Evolutionary conservation across 2,329 filamentous ascomycete species (phyloP).

Genomic region (Didymella sp.): DNA sequence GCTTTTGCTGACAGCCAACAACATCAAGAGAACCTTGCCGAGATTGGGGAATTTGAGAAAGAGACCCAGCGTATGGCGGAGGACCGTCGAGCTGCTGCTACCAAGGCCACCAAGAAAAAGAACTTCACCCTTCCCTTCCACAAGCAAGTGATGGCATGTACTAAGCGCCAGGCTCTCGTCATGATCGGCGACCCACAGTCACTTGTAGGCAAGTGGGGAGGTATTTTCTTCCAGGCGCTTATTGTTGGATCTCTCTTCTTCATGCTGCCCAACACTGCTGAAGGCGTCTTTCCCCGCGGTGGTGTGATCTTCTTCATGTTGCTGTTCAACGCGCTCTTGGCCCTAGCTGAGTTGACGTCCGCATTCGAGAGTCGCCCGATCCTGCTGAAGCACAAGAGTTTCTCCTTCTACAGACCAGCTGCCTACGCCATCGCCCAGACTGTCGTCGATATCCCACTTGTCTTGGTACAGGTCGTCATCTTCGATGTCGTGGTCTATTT

Average conservation of each 20-base stretch:
- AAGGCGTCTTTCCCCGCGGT: constrained; percentile 65
- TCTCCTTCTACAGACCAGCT: constrained; percentile 70
- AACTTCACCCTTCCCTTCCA: constrained; percentile 51
- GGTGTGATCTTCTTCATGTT: constrained; percentile 69
- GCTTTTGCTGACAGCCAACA: constrained; percentile 49
- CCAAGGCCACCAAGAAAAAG: constrained; percentile 51
- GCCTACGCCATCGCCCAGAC: constrained; percentile 67
- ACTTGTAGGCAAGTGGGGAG: constrained; percentile 54
- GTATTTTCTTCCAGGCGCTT: constrained; percentile 52
- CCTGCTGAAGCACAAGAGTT: constrained; percentile 73
- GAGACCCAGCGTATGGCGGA: constrained; percentile 42
- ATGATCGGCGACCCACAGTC: constrained; percentile 63
- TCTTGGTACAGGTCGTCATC: constrained; percentile 64
- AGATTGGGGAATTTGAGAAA: constrained; percentile 51
- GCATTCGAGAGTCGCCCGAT: constrained; percentile 70
- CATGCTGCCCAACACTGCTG: constrained; percentile 59
- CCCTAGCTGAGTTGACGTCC: constrained; percentile 66
- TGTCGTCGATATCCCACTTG: constrained; percentile 64
- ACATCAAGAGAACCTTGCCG: constrained; percentile 47
- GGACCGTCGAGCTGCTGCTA: constrained; percentile 41
- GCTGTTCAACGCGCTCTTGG: constrained; percentile 68
- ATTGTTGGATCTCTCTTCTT: constrained; percentile 59
- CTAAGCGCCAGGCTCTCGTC: constrained; percentile 55
- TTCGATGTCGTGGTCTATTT: constrained; percentile 70
- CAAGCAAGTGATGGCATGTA: constrained; percentile 51